Conservation (phyloP, 805 yeast species). For the Scheffersomyces spartinae region DNA sequence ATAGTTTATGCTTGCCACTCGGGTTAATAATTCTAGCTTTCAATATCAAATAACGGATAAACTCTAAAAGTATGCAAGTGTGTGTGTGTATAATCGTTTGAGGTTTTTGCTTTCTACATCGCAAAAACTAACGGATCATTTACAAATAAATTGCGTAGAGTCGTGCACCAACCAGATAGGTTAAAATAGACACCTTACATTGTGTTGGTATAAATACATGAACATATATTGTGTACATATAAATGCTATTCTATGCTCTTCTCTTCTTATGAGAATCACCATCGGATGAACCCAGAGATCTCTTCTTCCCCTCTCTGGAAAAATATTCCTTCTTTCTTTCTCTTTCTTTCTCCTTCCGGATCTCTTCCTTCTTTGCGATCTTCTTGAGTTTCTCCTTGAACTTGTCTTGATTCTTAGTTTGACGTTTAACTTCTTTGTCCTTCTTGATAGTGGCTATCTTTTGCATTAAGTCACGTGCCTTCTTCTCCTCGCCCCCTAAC, state of each 20-base stretch:
- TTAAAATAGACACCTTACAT: no score
- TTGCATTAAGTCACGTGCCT: slow-evolving; percentile 80
- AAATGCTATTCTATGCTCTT: slow-evolving; percentile 11
- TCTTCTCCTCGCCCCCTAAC: slow-evolving; percentile 84
- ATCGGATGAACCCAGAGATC: slow-evolving; percentile 29
- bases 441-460: slow-evolving; percentile 76
- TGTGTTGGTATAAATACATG: no score
- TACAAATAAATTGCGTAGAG: no score
- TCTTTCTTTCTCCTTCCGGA: slow-evolving; percentile 60
- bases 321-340: slow-evolving; percentile 85
- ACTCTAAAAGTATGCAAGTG: no score
- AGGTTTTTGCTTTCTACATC: no score
- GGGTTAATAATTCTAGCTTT: no score
- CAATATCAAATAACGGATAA: no score
- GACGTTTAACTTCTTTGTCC: slow-evolving; percentile 73
- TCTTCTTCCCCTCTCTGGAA: slow-evolving; percentile 56
- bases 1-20: no score
- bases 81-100: no score
- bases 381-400: slow-evolving; percentile 66
- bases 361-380: slow-evolving; percentile 62
- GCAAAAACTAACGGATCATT: no score
- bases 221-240: no score
- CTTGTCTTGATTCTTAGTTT: slow-evolving; percentile 61
- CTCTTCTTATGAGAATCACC: slow-evolving; percentile 18
- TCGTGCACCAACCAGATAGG: no score